phyloP scores from a whole-genome alignment of 176 grass and related monocot species.

The Leersia perrieri region DNA sequence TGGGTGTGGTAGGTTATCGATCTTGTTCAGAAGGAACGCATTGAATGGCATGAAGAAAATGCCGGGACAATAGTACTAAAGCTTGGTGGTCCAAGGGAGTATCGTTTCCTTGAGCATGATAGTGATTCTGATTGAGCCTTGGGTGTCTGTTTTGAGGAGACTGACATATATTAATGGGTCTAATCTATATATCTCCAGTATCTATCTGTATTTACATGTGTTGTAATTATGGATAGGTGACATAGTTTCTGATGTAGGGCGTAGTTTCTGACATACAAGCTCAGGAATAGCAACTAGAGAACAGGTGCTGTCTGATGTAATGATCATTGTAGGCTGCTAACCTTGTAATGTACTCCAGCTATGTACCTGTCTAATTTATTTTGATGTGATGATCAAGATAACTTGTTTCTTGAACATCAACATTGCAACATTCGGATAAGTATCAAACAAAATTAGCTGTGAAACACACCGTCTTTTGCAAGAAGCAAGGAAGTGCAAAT shows the following conservation, averaged over 20 bases:
- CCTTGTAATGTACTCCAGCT: conserved; percentile 21
- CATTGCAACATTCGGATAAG: not conserved
- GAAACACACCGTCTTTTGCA: not conserved
- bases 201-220: conserved; percentile 47
- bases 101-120: conserved; percentile 57
- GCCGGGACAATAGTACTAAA: conserved; percentile 61
- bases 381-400: not conserved
- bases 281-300: not conserved
- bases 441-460: not conserved
- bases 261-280: conserved; percentile 36
- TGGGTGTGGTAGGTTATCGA: conserved; percentile 50
- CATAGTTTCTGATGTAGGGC: conserved; percentile 24
- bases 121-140: conserved; percentile 45
- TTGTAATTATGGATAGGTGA: conserved; percentile 51
- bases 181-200: conserved; percentile 47
- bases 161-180: conserved; percentile 40
- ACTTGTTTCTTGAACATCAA: not conserved
- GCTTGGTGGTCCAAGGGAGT: conserved; percentile 63
- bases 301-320: conserved; percentile 11
- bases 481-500: not conserved
- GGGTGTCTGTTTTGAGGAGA: not conserved
- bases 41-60: conserved; percentile 78
- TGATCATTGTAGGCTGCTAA: conserved; percentile 21
- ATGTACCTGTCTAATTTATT: conserved; percentile 18
- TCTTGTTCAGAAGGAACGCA: conserved; percentile 59